Conservation (phyloP, 768 basidiomycete genomes). For the Auricularia cornea region DNA sequence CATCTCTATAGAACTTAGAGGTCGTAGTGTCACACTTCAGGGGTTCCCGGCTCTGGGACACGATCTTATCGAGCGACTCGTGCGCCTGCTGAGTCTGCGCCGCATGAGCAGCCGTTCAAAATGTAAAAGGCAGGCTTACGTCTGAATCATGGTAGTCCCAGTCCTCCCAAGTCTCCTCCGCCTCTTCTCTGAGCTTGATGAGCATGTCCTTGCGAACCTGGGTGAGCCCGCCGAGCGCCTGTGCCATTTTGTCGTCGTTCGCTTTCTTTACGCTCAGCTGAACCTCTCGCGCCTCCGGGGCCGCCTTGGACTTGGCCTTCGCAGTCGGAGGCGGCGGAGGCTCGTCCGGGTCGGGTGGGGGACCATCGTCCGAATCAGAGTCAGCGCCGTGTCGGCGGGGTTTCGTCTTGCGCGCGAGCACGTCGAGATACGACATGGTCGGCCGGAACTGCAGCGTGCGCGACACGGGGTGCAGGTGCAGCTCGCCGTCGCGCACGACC, state of each 20-base stretch:
- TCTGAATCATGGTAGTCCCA: slow-evolving; percentile 57
- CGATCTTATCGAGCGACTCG: slow-evolving; percentile 50
- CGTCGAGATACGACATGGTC: slow-evolving; percentile 72
- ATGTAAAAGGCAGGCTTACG: too few relatives aligned
- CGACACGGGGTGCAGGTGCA: slow-evolving; percentile 71
- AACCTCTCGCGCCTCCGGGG: slow-evolving; percentile 61
- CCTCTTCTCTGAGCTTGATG: slow-evolving; percentile 59
- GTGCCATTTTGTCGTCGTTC: slow-evolving; percentile 48
- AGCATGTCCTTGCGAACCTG: slow-evolving; percentile 69
- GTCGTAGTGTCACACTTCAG: slow-evolving; percentile 48
- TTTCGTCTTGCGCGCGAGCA: slow-evolving; percentile 52
- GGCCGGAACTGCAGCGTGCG: slow-evolving; percentile 80
- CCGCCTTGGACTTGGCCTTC: slow-evolving; percentile 25
- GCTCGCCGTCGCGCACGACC: slow-evolving; percentile 60
- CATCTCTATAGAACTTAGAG: slow-evolving; percentile 45
- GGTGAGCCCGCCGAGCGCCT: slow-evolving; percentile 55
- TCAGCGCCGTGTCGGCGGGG: slow-evolving; percentile 41
- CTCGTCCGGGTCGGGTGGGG: slow-evolving; percentile 75
- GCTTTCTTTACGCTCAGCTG: slow-evolving; percentile 66
- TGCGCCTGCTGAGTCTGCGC: slow-evolving; percentile 50
- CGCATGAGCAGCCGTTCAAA: too few relatives aligned
- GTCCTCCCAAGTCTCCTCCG: slow-evolving; percentile 69
- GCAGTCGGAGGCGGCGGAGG: slow-evolving; percentile 27
- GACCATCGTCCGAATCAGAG: slow-evolving; percentile 70
- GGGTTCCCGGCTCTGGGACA: slow-evolving; percentile 45